Percentiles rank a stretch among this genome's conserved stretches.
These are phyloP conservation scores for Choiromyces venosus DNA, from an alignment of 495 filamentous ascomycete species.

Conservation along the genomic window DNA sequence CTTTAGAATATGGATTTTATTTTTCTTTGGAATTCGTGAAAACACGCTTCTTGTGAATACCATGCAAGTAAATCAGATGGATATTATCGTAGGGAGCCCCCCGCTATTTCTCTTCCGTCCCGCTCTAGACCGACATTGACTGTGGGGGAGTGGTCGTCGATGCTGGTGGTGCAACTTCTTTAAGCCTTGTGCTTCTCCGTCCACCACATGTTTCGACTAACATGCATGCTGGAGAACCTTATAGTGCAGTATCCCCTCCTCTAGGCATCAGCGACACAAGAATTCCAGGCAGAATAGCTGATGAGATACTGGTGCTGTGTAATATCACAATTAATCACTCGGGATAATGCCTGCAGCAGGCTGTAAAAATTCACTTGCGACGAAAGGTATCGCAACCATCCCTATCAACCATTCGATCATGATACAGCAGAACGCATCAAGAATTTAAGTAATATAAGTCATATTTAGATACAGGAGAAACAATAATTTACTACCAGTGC, in stretches of 20 bases:
- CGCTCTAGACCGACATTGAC: not conserved
- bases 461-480: too few relatives aligned
- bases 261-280: not conserved
- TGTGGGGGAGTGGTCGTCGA: not conserved
- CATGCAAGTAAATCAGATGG: not conserved
- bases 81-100: not conserved
- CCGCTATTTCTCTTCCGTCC: not conserved
- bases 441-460: too few relatives aligned
- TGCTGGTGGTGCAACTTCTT: not conserved
- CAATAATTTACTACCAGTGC: too few relatives aligned
- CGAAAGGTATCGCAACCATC: too few relatives aligned
- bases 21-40: not conserved
- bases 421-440: too few relatives aligned
- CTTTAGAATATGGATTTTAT: not conserved
- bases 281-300: not conserved
- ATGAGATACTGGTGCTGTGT: not conserved
- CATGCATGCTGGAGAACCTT: not conserved
- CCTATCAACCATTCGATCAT: too few relatives aligned
- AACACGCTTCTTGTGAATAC: not conserved
- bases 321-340: not conserved
- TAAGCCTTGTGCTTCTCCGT: not conserved
- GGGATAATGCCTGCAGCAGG: too few relatives aligned
- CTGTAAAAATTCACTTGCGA: too few relatives aligned
- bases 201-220: not conserved
- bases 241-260: not conserved